Conservation (phyloP, 2,329 filamentous ascomycete genomes). For the Cercospora zeae-maydis region DNA sequence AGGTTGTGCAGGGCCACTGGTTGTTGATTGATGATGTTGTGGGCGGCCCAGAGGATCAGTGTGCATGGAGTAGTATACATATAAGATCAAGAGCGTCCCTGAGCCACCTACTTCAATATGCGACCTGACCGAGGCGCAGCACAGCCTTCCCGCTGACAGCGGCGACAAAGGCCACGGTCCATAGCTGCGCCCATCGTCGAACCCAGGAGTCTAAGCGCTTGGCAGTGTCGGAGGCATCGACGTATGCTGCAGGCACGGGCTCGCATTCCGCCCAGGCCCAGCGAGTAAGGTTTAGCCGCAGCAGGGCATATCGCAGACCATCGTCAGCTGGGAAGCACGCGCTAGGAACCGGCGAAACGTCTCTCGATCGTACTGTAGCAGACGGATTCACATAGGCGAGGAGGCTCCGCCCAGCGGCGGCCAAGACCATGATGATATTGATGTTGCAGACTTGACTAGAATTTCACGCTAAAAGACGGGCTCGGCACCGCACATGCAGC, state of each 20-base stretch:
- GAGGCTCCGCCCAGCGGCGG: conserved; percentile 11
- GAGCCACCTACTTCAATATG: conserved; percentile 11
- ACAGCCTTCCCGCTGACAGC: conserved; percentile 1
- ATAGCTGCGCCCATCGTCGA: conserved; percentile 7
- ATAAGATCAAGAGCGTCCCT: background rate
- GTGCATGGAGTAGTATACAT: background rate
- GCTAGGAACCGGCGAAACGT: background rate
- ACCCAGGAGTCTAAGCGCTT: conserved; percentile 10
- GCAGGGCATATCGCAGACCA: background rate
- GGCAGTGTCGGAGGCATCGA: conserved; percentile 11
- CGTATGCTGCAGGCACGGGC: conserved; percentile 8
- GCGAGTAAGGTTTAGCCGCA: too few relatives aligned
- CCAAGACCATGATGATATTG: conserved; percentile 3
- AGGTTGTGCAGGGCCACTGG: background rate
- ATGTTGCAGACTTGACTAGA: background rate
- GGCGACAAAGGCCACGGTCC: conserved; percentile 10
- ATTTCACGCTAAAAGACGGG: conserved; percentile 14
- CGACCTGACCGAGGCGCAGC: conserved; percentile 16
- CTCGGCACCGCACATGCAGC: conserved; percentile 2
- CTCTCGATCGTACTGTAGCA: conserved; percentile 1
- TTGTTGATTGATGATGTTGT: background rate
- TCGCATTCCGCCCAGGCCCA: background rate
- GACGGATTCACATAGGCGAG: too few relatives aligned
- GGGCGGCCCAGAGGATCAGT: background rate
- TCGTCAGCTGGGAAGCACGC: background rate